Conservation (phyloP, 192 early-diverging fungal species). For the Cladochytrium replicatum region DNA sequence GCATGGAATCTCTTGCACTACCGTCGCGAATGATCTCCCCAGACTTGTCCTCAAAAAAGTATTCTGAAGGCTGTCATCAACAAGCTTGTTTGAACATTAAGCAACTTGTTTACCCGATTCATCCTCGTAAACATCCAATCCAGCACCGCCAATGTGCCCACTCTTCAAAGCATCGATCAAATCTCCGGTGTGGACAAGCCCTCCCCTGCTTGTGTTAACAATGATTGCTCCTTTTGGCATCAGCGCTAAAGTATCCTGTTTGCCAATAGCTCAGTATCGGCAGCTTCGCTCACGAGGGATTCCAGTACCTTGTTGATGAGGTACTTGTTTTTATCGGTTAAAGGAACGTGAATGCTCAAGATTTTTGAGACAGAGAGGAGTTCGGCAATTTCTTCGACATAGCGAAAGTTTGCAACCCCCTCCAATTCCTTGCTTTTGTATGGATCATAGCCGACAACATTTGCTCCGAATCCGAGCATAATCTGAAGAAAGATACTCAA, state of each 20-base stretch:
- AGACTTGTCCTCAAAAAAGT: constrained; percentile 34
- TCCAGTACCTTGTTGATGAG: constrained; percentile 35
- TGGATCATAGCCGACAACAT: constrained; percentile 33
- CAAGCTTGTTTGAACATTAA: too few species aligned
- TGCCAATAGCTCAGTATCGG: too few species aligned
- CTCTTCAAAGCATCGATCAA: constrained; percentile 32
- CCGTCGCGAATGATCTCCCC: too few species aligned
- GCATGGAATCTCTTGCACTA: too few species aligned
- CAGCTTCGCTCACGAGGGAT: too few species aligned
- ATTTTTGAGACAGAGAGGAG: constrained; percentile 20
- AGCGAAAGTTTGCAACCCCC: constrained; percentile 10
- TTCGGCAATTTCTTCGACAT: constrained; percentile 30
- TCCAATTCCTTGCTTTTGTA: constrained; percentile 26
- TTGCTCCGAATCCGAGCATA: constrained; percentile 35
- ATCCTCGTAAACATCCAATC: constrained; percentile 44
- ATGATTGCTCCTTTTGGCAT: constrained; percentile 64
- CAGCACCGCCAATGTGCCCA: constrained; percentile 29
- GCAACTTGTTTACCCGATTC: too few species aligned
- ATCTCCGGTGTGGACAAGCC: constrained; percentile 27
- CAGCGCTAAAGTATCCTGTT: constrained; percentile 44
- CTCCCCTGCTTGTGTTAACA: constrained; percentile 66
- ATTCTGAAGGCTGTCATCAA: too few species aligned
- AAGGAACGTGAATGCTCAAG: constrained; percentile 37
- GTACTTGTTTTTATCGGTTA: constrained; percentile 28
- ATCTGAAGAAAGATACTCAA: too few species aligned